Percentiles rank a stretch among this genome's conserved stretches.
Evolutionary conservation across 129 eudicot species (phyloP).

Genomic region (Flaveria trinervia): DNA sequence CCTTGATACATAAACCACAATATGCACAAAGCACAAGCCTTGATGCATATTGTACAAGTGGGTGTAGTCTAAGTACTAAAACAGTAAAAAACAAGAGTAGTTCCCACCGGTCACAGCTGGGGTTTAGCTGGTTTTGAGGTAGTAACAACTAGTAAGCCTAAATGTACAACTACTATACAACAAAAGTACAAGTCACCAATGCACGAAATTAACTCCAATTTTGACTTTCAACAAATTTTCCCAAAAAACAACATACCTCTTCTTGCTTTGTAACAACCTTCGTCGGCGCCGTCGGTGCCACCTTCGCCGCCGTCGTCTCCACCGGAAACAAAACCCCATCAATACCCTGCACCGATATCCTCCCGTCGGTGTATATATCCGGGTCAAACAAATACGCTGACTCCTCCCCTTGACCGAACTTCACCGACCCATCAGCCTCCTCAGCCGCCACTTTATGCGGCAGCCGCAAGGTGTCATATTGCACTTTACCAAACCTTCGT

Average conservation of each 20-base stretch:
- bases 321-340: constrained; percentile 83
- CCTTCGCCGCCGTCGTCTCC: constrained; percentile 35
- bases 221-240: constrained; percentile 12
- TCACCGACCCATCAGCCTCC: constrained; percentile 97
- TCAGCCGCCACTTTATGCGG: constrained; percentile 79
- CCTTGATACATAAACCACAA: neutral
- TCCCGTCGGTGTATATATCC: constrained; percentile 95
- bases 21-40: no score
- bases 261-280: constrained; percentile 56
- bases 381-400: constrained; percentile 93
- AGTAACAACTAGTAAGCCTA: neutral
- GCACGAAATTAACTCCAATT: neutral
- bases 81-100: neutral
- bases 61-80: no score
- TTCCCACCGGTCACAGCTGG: constrained; percentile 23
- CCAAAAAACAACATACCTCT: constrained; percentile 58
- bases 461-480: constrained; percentile 71
- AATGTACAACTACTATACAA: constrained; percentile 15
- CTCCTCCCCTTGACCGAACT: constrained; percentile 69
- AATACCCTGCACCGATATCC: constrained; percentile 94
- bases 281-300: constrained; percentile 35
- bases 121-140: constrained; percentile 4
- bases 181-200: constrained; percentile 17
- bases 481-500: constrained; percentile 83
- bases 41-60: no score